Base-by-base conservation (phyloP, 257 asterid species). In the Primulina huaijiensis region DNA sequence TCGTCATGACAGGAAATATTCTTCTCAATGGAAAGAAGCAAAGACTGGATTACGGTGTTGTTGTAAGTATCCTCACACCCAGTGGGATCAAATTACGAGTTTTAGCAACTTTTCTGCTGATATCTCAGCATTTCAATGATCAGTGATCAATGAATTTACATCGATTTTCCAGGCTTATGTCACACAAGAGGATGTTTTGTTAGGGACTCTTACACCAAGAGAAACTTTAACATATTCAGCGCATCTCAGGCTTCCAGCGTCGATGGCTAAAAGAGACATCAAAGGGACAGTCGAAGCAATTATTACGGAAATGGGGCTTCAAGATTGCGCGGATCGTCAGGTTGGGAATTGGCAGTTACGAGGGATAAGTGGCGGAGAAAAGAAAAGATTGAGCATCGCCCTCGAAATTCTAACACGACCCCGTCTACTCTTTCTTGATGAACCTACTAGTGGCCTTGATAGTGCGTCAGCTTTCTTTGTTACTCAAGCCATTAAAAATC, bases 401-500 rank as follows among this genome's bases (percentile, higher is more conserved):
- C 92, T 94, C 8, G 99, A 94, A 46, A 89, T 94, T 65, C 89
- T 94, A 12, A 77, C 83, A 4, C 86, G 96, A 0, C 99, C 99
- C 2, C 91, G 95, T 4, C 72, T 94, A 10, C 77, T 94, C 34
- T 94, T 94, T 69, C 96, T 94, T 21, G 99, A 94, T 68, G 99
- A 94, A 62, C 99, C 99, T 3, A 94, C 99, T 0, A 94, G 92
- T 20, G 99, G 99, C 2, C 91, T 94, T 6, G 99, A 94, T 60
- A 94, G 99, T 58, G 99, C 99, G 6, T 80, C 99, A 0, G 95
- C 99, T 5, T 94, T 94, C 78, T 94, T 94, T 34, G 97, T 94
- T 10, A 80, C 86, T 9, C 96, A 90, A 67, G 86, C 96, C 23
- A 92, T 94, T 20, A 94, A 88, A 74, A 94, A 85, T 69, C 89